Evolutionary conservation across 345 rosid species (phyloP).

Genomic region (Draba incana): DNA sequence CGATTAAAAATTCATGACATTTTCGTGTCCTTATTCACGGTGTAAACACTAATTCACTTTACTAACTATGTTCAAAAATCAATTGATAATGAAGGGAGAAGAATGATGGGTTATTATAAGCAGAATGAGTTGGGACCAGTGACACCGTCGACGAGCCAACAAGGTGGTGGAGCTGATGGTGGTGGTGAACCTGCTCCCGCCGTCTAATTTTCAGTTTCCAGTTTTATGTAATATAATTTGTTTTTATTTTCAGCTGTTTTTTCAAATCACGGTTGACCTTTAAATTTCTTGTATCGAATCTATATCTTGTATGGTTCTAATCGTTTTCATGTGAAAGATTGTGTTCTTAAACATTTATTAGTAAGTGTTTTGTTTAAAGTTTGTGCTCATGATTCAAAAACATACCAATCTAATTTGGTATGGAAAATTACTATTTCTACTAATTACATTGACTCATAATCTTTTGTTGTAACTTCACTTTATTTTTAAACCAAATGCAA

Average conservation of each 20-base stretch:
- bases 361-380: no score
- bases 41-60: background rate
- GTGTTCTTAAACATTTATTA: no score
- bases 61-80: background rate
- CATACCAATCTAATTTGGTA: no score
- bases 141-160: background rate
- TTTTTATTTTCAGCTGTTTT: no score
- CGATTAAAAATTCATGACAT: no score
- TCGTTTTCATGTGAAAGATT: no score
- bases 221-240: background rate
- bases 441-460: no score
- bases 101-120: background rate
- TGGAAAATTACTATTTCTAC: no score
- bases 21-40: no score
- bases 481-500: no score
- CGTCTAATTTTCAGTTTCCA: background rate
- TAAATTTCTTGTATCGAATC: background rate
- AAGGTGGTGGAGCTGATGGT: background rate
- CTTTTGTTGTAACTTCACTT: no score
- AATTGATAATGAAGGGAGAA: conserved; percentile 1
- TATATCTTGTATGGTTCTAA: background rate
- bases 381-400: no score
- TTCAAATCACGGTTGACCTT: background rate
- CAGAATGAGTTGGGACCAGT: background rate
- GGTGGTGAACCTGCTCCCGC: conserved; percentile 2